These are phyloP conservation scores for Royoungia palumana DNA, from an alignment of 768 basidiomycete genomes.

Conservation along the genomic window DNA sequence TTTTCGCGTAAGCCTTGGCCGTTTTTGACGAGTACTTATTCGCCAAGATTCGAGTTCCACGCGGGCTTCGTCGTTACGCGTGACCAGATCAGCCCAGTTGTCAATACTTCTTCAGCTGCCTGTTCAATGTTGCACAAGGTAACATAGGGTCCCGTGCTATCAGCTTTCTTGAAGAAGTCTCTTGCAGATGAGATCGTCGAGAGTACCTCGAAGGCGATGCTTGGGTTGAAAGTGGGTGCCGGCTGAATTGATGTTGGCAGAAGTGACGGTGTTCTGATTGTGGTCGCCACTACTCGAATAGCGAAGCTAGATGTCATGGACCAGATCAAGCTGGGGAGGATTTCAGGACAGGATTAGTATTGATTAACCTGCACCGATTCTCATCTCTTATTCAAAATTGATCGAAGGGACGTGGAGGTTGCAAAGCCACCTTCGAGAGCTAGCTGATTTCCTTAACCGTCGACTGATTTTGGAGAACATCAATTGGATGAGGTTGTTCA, in stretches of 20 bases:
- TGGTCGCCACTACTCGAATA: conserved; percentile 29
- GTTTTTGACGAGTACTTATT: conserved; percentile 27
- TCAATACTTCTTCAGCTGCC: conserved; percentile 30
- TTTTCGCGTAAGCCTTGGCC: conserved; percentile 20
- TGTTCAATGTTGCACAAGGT: conserved; percentile 39
- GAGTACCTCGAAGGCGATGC: conserved; percentile 7
- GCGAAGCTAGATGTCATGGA: conserved; percentile 34
- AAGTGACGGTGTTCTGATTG: conserved; percentile 18
- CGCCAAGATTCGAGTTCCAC: conserved; percentile 27
- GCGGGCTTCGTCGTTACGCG: conserved; percentile 22
- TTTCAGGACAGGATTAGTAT: conserved; percentile 25
- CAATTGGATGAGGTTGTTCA: conserved; percentile 28
- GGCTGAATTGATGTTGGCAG: conserved; percentile 5
- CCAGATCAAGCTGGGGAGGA: conserved; percentile 27
- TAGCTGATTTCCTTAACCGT: conserved; percentile 31
- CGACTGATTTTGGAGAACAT: conserved; percentile 29
- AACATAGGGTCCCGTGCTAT: conserved; percentile 4
- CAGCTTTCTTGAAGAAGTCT: conserved; percentile 14
- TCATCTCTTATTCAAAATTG: conserved; percentile 36
- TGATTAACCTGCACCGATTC: conserved; percentile 23
- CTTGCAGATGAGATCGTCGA: conserved; percentile 16
- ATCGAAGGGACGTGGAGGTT: conserved; percentile 26
- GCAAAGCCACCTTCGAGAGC: conserved; percentile 36
- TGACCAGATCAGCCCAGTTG: conserved; percentile 29
- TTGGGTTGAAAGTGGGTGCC: not conserved